These are phyloP conservation scores for Trichoderma lentiforme DNA, from an alignment of 2,329 filamentous ascomycete genomes.

Conservation along the genomic window DNA sequence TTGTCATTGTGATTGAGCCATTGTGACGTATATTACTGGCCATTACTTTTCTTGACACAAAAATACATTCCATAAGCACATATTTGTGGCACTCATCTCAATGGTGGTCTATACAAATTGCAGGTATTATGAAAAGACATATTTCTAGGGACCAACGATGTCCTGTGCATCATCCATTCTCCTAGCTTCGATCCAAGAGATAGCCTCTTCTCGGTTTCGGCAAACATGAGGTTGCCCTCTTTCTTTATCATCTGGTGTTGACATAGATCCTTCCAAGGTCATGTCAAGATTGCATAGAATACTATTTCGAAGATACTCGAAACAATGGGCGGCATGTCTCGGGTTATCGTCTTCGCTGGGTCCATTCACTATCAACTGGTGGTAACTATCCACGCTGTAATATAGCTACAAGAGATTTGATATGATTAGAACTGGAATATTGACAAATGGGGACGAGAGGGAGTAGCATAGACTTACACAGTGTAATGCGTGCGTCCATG, in stretches of 20 bases:
- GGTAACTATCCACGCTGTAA: slow-evolving; percentile 3
- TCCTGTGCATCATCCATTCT: slow-evolving; percentile 5
- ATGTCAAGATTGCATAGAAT: slow-evolving; percentile 2
- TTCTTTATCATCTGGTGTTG: not conserved
- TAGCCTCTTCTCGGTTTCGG: not conserved
- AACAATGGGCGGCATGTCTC: not conserved
- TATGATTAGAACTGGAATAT: not conserved
- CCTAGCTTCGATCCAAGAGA: not conserved
- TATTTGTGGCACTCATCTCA: not conserved
- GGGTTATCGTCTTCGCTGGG: not conserved
- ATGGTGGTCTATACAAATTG: not conserved
- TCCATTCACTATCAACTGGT: not conserved
- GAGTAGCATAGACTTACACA: not conserved
- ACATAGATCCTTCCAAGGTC: slow-evolving; percentile 1
- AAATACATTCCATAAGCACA: not conserved
- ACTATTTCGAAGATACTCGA: slow-evolving; percentile 1
- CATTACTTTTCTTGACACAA: not conserved
- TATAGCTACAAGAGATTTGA: not conserved
- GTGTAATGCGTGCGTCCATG: not conserved
- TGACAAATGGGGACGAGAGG: not conserved
- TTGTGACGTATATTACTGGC: not conserved
- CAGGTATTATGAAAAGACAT: not conserved
- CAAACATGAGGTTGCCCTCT: slow-evolving; percentile 1
- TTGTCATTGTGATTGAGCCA: not conserved
- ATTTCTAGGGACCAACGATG: not conserved